Base-by-base conservation (phyloP, 2,329 filamentous ascomycete genomes). In the Zasmidium citrigriseum region DNA sequence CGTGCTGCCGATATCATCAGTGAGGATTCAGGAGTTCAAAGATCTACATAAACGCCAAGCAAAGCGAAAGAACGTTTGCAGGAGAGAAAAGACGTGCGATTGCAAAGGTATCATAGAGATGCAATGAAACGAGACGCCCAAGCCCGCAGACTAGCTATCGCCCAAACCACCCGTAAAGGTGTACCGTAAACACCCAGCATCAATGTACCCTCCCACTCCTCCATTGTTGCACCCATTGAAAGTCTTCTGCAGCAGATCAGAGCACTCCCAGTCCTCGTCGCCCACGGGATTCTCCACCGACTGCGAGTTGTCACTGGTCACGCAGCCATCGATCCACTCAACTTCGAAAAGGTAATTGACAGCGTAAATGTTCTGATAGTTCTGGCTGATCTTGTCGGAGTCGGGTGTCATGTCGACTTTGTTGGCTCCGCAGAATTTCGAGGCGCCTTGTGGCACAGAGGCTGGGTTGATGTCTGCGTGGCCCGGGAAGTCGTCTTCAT, bases 1-100 rank as follows among this genome's bases (percentile, higher is more conserved):
- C 44, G 34, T 21, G 54, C 50, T 11, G 58, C 58, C 5, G 60
- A 63, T 47, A 29, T 60, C 22, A 56, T 63, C 18, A 56, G 34
- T 21, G 24, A 57, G 25, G 59, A 62, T 47, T 20, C 52, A 38
- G 46, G 20, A 24, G 20, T 22, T n/a, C n/a, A n/a, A n/a, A n/a
- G n/a, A n/a, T n/a, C n/a, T n/a, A n/a, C n/a, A n/a, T n/a, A n/a
- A n/a, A n/a, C n/a, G n/a, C n/a, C n/a, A n/a, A n/a, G n/a, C n/a
- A n/a, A n/a, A n/a, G n/a, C n/a, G n/a, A n/a, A n/a, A n/a, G n/a
- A n/a, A n/a, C n/a, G n/a, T n/a, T n/a, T n/a, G n/a, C n/a, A n/a
- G n/a, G n/a, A n/a, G n/a, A n/a, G n/a, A n/a, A n/a, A n/a, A n/a
- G n/a, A n/a, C n/a, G n/a, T n/a, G n/a, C n/a, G n/a, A n/a, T n/a